phyloP scores from a whole-genome alignment of 2,329 filamentous ascomycete genomes.

The Hysterium pulicare region DNA sequence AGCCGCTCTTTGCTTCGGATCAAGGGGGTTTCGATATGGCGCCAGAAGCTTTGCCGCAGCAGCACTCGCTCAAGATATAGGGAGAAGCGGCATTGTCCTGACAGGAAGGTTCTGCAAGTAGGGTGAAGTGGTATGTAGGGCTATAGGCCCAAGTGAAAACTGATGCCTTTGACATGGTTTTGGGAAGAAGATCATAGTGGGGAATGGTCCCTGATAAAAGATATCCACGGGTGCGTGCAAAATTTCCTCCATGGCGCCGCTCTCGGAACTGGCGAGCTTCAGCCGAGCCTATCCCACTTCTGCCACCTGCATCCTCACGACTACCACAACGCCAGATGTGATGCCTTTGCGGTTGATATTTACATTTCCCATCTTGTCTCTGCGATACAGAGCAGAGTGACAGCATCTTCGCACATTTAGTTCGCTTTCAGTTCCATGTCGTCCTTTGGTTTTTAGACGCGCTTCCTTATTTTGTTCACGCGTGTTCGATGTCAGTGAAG shows the following conservation, averaged over 20 bases:
- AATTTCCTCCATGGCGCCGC: not conserved
- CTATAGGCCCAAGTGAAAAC: not conserved
- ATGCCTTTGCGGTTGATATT: too few species aligned
- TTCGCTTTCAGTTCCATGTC: too few species aligned
- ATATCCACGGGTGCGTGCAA: not conserved
- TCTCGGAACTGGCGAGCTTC: not conserved
- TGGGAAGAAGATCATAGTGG: not conserved
- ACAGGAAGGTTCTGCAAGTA: not conserved
- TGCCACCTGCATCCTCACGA: not conserved
- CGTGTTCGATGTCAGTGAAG: too few species aligned
- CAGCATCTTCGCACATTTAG: too few species aligned
- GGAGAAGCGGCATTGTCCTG: not conserved
- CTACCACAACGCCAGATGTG: too few species aligned
- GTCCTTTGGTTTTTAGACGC: too few species aligned
- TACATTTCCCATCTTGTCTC: too few species aligned
- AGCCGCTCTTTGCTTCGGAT: not conserved
- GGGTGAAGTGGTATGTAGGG: not conserved
- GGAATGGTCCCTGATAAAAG: not conserved
- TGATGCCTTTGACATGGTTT: not conserved
- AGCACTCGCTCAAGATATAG: not conserved
- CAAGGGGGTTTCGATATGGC: too few species aligned
- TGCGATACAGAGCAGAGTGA: too few species aligned
- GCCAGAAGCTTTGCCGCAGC: not conserved
- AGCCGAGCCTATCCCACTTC: not conserved
- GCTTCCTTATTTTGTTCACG: too few species aligned